Conservation (phyloP, 2,329 filamentous ascomycete species). For the Verticillium tricorpus region DNA sequence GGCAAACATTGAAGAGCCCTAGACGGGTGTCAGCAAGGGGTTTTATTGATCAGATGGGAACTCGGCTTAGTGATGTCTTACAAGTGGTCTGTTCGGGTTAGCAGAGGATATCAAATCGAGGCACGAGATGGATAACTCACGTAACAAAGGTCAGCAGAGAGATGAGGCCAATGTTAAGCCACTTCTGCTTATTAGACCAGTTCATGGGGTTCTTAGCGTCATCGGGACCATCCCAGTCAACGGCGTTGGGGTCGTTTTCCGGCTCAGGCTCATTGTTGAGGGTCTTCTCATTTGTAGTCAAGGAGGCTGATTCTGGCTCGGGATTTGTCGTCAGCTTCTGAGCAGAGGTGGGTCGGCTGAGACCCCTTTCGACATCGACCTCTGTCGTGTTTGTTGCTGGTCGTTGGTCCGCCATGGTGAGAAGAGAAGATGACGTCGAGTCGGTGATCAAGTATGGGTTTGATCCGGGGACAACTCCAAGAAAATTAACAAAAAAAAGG, state of each 20-base stretch:
- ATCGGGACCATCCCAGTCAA: slow-evolving; percentile 57
- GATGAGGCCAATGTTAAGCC: slow-evolving; percentile 26
- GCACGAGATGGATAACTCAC: slow-evolving; percentile 3
- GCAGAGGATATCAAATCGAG: not conserved
- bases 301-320: not conserved
- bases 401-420: not conserved
- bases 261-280: not conserved
- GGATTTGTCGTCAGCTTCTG: not conserved
- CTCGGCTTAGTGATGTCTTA: not conserved
- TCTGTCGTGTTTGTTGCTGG: not conserved
- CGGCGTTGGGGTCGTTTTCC: slow-evolving; percentile 15
- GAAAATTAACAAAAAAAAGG: not conserved
- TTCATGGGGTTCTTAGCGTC: slow-evolving; percentile 64
- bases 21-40: slow-evolving; percentile 4
- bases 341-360: not conserved
- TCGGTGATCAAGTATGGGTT: not conserved
- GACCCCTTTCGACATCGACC: not conserved
- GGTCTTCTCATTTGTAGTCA: not conserved
- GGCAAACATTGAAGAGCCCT: slow-evolving; percentile 44
- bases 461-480: not conserved
- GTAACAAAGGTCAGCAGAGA: slow-evolving; percentile 16
- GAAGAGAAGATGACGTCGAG: not conserved
- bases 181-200: slow-evolving; percentile 52
- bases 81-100: slow-evolving; percentile 13
- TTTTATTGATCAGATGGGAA: not conserved